These are phyloP conservation scores for Backusella parvicylindrica DNA, from an alignment of 192 early-diverging fungal species.

Conservation along the genomic window DNA sequence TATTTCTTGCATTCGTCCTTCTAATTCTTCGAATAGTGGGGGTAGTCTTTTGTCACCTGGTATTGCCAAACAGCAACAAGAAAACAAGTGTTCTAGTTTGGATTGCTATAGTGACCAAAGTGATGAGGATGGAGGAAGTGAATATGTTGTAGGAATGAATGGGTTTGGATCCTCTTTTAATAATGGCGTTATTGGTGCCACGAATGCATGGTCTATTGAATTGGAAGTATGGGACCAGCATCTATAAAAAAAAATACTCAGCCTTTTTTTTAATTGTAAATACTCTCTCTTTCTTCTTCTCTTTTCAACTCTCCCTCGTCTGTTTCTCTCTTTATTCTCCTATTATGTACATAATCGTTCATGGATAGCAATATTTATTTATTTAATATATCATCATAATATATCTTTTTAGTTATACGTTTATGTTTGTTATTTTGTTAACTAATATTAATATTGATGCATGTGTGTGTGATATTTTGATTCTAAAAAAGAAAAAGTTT, in stretches of 20 bases:
- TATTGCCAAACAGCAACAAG: not conserved
- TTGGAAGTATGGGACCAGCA: not conserved
- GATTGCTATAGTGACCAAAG: slow-evolving; percentile 14
- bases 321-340: not conserved
- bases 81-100: not conserved
- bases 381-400: too few relatives aligned
- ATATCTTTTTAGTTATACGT: too few relatives aligned
- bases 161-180: not conserved
- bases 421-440: too few relatives aligned
- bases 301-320: not conserved
- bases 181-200: not conserved
- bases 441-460: too few relatives aligned
- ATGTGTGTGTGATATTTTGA: too few relatives aligned
- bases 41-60: not conserved
- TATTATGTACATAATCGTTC: not conserved
- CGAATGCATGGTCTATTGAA: slow-evolving; percentile 1
- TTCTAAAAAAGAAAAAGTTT: too few relatives aligned
- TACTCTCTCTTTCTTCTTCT: not conserved
- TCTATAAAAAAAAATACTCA: not conserved
- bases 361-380: too few relatives aligned
- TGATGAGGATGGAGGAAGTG: slow-evolving; percentile 7
- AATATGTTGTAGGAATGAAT: not conserved
- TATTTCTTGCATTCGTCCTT: slow-evolving; percentile 4
- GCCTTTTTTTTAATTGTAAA: not conserved
- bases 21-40: not conserved